A percentile compares a stretch with the other conserved stretches of the same genome.
Evolutionary conservation across 352 stramenopile species (phyloP).

Genomic region (Pythium guiyangense): DNA sequence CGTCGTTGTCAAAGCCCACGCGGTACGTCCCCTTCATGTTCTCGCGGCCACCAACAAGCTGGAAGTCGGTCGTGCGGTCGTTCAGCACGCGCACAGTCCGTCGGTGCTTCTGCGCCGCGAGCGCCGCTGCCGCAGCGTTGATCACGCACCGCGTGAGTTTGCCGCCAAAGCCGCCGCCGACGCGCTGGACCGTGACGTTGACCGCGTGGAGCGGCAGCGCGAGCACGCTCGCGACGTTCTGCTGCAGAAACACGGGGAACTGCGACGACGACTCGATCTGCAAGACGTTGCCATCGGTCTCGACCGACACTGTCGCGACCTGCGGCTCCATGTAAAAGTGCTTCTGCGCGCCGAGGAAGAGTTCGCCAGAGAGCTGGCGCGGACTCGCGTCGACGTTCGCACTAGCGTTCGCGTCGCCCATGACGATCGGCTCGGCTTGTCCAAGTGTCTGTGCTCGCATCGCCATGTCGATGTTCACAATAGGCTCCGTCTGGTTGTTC

Average conservation of each 20-base stretch:
- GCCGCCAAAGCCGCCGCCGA: slow-evolving; percentile 95
- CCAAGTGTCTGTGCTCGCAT: slow-evolving; percentile 33
- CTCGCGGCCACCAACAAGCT: slow-evolving; percentile 89
- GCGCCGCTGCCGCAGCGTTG: slow-evolving; percentile 85
- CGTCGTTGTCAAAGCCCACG: slow-evolving; percentile 78
- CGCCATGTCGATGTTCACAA: slow-evolving; percentile 34
- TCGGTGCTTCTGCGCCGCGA: slow-evolving; percentile 86
- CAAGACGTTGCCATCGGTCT: slow-evolving; percentile 85
- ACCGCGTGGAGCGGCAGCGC: slow-evolving; percentile 89
- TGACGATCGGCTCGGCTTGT: slow-evolving; percentile 66
- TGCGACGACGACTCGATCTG: slow-evolving; percentile 92
- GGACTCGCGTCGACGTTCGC: slow-evolving; percentile 84
- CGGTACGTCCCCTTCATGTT: slow-evolving; percentile 93
- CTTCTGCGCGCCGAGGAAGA: slow-evolving; percentile 90
- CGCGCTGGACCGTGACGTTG: slow-evolving; percentile 90
- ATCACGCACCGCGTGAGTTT: slow-evolving; percentile 95
- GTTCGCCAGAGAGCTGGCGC: slow-evolving; percentile 87
- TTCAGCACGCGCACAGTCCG: slow-evolving; percentile 90
- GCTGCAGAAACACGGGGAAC: slow-evolving; percentile 91
- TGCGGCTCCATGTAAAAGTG: slow-evolving; percentile 97
- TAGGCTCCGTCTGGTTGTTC: slow-evolving; percentile 23
- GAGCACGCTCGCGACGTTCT: slow-evolving; percentile 82
- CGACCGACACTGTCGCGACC: slow-evolving; percentile 66
- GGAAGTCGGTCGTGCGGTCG: slow-evolving; percentile 94
- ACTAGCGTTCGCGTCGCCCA: slow-evolving; percentile 70